Evolutionary conservation across 2,329 filamentous ascomycete species (phyloP).

Genomic region (Geosmithia putterillii): DNA sequence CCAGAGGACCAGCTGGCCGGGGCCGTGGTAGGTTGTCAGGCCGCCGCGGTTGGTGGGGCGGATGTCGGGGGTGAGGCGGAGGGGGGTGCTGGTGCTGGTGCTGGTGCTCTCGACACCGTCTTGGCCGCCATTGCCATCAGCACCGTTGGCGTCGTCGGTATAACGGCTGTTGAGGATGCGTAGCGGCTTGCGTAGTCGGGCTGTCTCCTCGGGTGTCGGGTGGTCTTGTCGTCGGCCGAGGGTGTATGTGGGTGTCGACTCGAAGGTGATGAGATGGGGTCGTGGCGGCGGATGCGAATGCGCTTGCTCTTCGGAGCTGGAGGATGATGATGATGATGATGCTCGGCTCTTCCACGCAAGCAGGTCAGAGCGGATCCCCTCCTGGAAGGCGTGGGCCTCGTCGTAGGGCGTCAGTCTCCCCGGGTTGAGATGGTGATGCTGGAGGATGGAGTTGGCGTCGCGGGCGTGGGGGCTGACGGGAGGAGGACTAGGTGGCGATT

Average conservation of each 20-base stretch:
- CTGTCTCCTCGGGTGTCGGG: conserved; percentile 32
- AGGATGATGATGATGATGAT: not conserved
- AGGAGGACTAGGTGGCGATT: too few species aligned
- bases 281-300: conserved; percentile 26
- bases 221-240: conserved; percentile 67
- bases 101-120: conserved; percentile 9
- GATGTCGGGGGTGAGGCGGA: conserved; percentile 43
- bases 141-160: too few species aligned
- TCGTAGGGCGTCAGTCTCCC: conserved; percentile 16
- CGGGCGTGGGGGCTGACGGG: not conserved
- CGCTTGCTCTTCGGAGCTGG: not conserved
- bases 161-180: not conserved
- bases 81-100: conserved; percentile 10
- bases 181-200: conserved; percentile 28
- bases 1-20: conserved; percentile 87
- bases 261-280: conserved; percentile 71
- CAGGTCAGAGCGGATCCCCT: conserved; percentile 1
- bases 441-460: conserved; percentile 8
- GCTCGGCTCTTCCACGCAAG: conserved; percentile 10
- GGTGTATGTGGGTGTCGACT: conserved; percentile 75
- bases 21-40: conserved; percentile 89
- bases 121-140: not conserved
- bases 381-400: conserved; percentile 15
- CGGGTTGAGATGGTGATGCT: conserved; percentile 16
- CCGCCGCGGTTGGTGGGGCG: conserved; percentile 69